These are phyloP conservation scores for Diplocarpon rosae DNA, from an alignment of 2,329 filamentous ascomycete genomes.

Conservation along the genomic window DNA sequence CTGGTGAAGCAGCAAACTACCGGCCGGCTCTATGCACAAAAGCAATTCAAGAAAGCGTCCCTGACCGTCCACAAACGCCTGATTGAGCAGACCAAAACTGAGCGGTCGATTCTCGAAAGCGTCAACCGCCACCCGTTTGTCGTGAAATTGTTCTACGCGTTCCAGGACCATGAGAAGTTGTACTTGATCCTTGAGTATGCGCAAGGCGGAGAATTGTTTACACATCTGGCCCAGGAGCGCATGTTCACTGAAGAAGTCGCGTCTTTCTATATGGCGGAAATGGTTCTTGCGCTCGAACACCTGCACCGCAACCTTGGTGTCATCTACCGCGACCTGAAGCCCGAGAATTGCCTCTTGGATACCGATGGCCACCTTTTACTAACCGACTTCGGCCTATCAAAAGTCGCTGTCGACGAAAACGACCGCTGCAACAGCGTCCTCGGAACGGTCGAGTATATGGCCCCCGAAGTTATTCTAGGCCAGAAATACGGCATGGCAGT, in stretches of 20 bases:
- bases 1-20: slow-evolving; percentile 84
- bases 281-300: slow-evolving; percentile 88
- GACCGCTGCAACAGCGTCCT: slow-evolving; percentile 76
- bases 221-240: slow-evolving; percentile 83
- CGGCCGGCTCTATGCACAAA: slow-evolving; percentile 88
- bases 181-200: slow-evolving; percentile 97
- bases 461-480: slow-evolving; percentile 82
- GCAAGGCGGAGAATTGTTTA: slow-evolving; percentile 91
- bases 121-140: slow-evolving; percentile 96
- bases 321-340: slow-evolving; percentile 93
- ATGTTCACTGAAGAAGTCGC: slow-evolving; percentile 89
- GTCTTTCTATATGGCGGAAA: slow-evolving; percentile 97
- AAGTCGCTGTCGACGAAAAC: slow-evolving; percentile 69
- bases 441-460: slow-evolving; percentile 98
- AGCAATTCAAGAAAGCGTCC: slow-evolving; percentile 96
- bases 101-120: slow-evolving; percentile 87
- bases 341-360: slow-evolving; percentile 93
- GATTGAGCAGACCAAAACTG: slow-evolving; percentile 94
- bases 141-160: slow-evolving; percentile 95
- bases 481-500: slow-evolving; percentile 87
- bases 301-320: slow-evolving; percentile 87
- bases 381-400: slow-evolving; percentile 94
- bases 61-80: slow-evolving; percentile 91
- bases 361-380: slow-evolving; percentile 83
- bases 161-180: slow-evolving; percentile 94